Base-by-base conservation (phyloP, 768 basidiomycete species). In the Lepiota venenata region DNA sequence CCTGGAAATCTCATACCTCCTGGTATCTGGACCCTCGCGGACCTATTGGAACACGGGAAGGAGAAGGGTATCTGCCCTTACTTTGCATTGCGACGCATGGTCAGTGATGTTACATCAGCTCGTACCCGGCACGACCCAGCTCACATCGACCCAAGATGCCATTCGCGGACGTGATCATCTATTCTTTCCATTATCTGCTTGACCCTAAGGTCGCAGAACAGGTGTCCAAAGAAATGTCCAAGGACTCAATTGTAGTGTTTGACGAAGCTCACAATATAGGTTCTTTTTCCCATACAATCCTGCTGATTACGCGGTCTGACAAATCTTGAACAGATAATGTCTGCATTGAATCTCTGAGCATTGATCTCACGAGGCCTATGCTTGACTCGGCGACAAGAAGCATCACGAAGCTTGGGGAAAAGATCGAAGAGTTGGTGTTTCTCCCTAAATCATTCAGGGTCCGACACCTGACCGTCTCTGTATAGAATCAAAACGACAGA, bases 191-290 rank as follows among this genome's bases (percentile, higher is more conserved):
- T 69, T 99, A 99, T 68, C 78, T 99, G 27, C 82, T 99, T 27
- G 97, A 99, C 72, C 97, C 97, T 2, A 99, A 99, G 71, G 95
- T 99, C 39, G 97, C 97, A 0, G 97, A 98, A 62, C 95, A 98
- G 72, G 97, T 99, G 12, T 98, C 97, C 2, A 95, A 93, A 65
- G 97, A 99, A 68, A 78, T 99, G 73, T 91, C 90, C 7, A 98
- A 98, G 64, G 97, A 99, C 67, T 88, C 93, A 27, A 99, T 99
- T 50, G 94, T 99, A 37, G 97, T 99, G 1, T 99, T 99, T 64
- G 97, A 99, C 64, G 97, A 99, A 66, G 97, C 97, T 14, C 97
- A 99, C 70, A 99, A 99, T 67, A 99, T 99, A 48, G 95, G 95
- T 94, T 61, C 53, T 78, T 59, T 52, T 50, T 47, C 50, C 37